Evolutionary conservation across 2,329 filamentous ascomycete genomes (phyloP).

Genomic region (Neofusicoccum cordaticola): DNA sequence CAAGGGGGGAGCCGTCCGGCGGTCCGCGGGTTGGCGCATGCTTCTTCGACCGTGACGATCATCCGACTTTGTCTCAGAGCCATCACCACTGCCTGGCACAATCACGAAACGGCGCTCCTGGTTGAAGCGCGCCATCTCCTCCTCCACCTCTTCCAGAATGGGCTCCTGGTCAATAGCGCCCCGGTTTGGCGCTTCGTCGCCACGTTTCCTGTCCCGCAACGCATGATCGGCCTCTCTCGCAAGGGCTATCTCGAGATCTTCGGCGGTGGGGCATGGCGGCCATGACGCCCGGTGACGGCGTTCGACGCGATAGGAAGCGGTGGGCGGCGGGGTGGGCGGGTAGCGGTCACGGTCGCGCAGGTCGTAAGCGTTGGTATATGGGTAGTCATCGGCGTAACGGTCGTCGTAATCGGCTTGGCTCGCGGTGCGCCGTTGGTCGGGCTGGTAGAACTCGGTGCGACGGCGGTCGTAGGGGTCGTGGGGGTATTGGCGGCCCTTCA

Average conservation of each 20-base stretch:
- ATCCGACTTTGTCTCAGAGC: constrained; percentile 8
- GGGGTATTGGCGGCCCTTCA: not conserved
- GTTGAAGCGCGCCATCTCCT: constrained; percentile 40
- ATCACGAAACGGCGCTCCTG: constrained; percentile 66
- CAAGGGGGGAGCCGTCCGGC: constrained; percentile 29
- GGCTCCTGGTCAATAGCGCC: constrained; percentile 68
- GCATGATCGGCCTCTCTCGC: constrained; percentile 56
- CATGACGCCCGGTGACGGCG: constrained; percentile 29
- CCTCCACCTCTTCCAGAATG: constrained; percentile 61
- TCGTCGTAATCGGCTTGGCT: not conserved
- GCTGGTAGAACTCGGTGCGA: constrained; percentile 1
- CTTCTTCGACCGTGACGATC: not conserved
- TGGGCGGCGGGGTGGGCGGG: constrained; percentile 10
- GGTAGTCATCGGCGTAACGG: not conserved
- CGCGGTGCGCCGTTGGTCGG: not conserved
- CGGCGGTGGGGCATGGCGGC: constrained; percentile 64
- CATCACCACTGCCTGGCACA: constrained; percentile 38
- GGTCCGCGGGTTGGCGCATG: constrained; percentile 7
- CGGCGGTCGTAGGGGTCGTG: not conserved
- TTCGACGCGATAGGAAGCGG: constrained; percentile 19
- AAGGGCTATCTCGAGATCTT: constrained; percentile 62
- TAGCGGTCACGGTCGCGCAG: constrained; percentile 3
- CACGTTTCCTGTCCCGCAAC: constrained; percentile 30
- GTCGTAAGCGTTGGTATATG: not conserved
- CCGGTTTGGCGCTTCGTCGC: constrained; percentile 57